A percentile compares a stretch with the other conserved stretches of the same genome.
Conservation (phyloP, 2,329 filamentous ascomycete species). For the Aquanectria penicillioides region DNA sequence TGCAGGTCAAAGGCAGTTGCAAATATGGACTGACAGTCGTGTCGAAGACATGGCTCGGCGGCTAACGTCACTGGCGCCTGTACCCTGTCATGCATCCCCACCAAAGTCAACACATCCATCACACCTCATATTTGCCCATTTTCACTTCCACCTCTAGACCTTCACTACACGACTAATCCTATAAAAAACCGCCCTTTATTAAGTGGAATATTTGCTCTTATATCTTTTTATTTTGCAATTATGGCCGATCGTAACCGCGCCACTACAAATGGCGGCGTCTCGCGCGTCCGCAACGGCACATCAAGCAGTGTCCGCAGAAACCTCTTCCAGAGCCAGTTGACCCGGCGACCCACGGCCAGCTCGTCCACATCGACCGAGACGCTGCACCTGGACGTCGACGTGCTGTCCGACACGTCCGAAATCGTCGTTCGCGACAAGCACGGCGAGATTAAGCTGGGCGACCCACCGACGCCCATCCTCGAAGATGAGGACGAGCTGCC, state of each 20-base stretch:
- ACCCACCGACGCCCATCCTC: slow-evolving; percentile 62
- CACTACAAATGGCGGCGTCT: slow-evolving; percentile 32
- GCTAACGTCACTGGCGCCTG: neutral
- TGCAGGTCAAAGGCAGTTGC: neutral
- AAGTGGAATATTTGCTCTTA: neutral
- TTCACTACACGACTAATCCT: slow-evolving; percentile 13
- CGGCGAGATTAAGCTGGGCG: slow-evolving; percentile 70
- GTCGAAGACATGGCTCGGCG: neutral
- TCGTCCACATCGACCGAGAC: slow-evolving; percentile 55
- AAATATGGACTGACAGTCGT: neutral
- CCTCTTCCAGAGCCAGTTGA: slow-evolving; percentile 69
- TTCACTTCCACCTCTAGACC: slow-evolving; percentile 15
- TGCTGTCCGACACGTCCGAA: slow-evolving; percentile 58
- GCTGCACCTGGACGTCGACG: slow-evolving; percentile 59
- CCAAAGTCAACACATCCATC: slow-evolving; percentile 38
- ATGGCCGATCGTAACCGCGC: slow-evolving; percentile 40
- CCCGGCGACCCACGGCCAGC: slow-evolving; percentile 62
- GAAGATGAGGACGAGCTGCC: slow-evolving; percentile 66
- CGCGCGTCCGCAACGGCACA: slow-evolving; percentile 19
- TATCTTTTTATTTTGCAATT: neutral
- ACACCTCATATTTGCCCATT: slow-evolving; percentile 20
- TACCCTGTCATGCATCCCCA: slow-evolving; percentile 28
- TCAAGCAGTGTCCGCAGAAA: slow-evolving; percentile 51
- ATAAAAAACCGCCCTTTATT: slow-evolving; percentile 4
- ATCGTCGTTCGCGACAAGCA: slow-evolving; percentile 72